These are phyloP conservation scores for Mrakia hoshinonis DNA, from an alignment of 768 basidiomycete species.

Conservation along the genomic window DNA sequence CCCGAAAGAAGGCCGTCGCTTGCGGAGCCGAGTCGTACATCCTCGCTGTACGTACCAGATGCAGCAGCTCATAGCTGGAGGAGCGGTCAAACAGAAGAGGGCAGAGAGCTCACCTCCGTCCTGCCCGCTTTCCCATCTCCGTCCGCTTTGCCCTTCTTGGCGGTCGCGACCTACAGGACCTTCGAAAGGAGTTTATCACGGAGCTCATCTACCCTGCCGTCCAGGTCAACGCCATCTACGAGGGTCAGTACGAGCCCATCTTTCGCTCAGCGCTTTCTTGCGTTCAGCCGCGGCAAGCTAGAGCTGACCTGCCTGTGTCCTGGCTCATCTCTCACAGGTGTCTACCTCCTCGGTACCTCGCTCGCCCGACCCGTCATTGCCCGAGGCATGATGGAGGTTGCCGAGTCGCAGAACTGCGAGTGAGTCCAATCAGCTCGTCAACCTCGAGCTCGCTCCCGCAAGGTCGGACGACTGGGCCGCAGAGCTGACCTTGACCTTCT, in stretches of 20 bases:
- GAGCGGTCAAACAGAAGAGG: not conserved
- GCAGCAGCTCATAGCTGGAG: not conserved
- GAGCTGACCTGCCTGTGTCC: not conserved
- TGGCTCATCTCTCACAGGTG: slow-evolving; percentile 41
- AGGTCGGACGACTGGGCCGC: not conserved
- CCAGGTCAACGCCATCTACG: slow-evolving; percentile 98
- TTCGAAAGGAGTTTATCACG: slow-evolving; percentile 87
- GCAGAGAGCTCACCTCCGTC: not conserved
- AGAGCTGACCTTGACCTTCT: not conserved
- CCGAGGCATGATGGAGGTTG: slow-evolving; percentile 93
- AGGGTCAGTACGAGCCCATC: slow-evolving; percentile 61
- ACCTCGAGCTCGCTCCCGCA: not conserved
- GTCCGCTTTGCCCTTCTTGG: not conserved
- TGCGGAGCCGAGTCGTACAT: slow-evolving; percentile 97
- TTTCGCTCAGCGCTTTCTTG: too few species aligned
- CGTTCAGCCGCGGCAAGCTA: too few species aligned
- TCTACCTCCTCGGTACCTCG: slow-evolving; percentile 95
- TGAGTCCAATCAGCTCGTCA: slow-evolving; percentile 44
- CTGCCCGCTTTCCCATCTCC: not conserved
- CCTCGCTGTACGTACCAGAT: slow-evolving; percentile 54
- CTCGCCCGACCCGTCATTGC: slow-evolving; percentile 97
- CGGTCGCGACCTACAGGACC: slow-evolving; percentile 53
- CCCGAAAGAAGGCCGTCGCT: slow-evolving; percentile 73
- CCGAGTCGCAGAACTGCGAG: slow-evolving; percentile 90
- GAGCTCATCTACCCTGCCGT: slow-evolving; percentile 97